Evolutionary conservation across 257 asterid species (phyloP).

Genomic region (Vinca minor): DNA sequence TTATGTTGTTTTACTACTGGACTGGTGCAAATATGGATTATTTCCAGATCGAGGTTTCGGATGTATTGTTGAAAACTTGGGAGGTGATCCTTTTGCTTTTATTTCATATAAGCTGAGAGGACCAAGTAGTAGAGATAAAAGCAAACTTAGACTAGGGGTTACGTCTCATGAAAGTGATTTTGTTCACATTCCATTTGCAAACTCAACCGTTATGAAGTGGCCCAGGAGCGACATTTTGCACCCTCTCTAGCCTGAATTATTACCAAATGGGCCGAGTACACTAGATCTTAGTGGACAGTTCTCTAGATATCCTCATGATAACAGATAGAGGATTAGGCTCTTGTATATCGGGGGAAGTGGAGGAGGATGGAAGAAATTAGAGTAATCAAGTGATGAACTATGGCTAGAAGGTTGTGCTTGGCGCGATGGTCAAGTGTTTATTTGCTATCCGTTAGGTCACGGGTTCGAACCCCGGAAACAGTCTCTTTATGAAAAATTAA

Average conservation of each 20-base stretch:
- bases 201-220: neutral
- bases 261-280: neutral
- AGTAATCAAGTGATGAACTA: neutral
- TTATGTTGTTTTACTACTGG: neutral
- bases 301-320: neutral
- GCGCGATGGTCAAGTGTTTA: too few relatives aligned
- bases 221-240: neutral
- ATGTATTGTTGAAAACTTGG: neutral
- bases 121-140: neutral
- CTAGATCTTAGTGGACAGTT: neutral
- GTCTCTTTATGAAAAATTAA: too few relatives aligned
- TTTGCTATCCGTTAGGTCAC: too few relatives aligned
- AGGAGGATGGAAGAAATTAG: neutral
- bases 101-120: neutral
- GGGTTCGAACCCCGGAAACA: too few relatives aligned
- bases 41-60: neutral
- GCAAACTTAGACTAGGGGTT: neutral
- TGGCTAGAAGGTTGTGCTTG: too few relatives aligned
- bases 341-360: neutral
- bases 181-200: neutral
- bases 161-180: neutral
- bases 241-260: neutral
- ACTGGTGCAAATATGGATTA: neutral
- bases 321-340: neutral
- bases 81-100: neutral